Base-by-base conservation (phyloP, 1,139 yeast genomes). In the Suhomyces coccinellae region DNA sequence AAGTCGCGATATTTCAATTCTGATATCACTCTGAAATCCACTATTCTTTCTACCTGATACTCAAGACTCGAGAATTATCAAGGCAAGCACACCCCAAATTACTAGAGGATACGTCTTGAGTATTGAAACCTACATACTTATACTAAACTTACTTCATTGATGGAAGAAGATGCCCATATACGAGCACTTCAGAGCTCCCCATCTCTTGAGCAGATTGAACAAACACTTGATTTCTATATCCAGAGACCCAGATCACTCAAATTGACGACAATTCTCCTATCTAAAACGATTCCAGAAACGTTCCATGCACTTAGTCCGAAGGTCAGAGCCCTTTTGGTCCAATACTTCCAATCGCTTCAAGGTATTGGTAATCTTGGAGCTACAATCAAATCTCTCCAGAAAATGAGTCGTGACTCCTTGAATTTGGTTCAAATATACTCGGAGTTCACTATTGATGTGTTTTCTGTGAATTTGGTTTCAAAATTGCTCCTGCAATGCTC, bases 281-380 rank as follows among this genome's bases (percentile, higher is more conserved):
- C 69, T 41, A 52, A 54, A 45, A 69, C 74, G 2, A 54, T 71
- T 7, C 75, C 74, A 1, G 61, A 59, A 41, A 49, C 57, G 2
- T 62, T 56, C 45, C 14, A 12, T 2, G 47, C 56, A 4, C 52
- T 66, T 10, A 61, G 65, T 0, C 8, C 26, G 1, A 16, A 27
- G 3, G 31, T 53, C 11, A 47, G 54, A 37, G 16, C 36, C 1
- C 39, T 41, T 2, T 50, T 67, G 11, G 45, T 51, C 10, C 33
- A 33, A 2, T 47, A 50, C 6, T 59, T 69, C 31, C 59, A 56
- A 36, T 47, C 65, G 0, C 51, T 61, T 2, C 47, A 56, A 4
- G 75, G 74, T 0, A 40, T 69, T 9, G 71, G 73, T 1, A 67
- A 66, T 39, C 52, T 69, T 17, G 29, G 60, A 4, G 58, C 59